phyloP scores from a whole-genome alignment of 768 basidiomycete genomes.

The Phallus indusiatus region DNA sequence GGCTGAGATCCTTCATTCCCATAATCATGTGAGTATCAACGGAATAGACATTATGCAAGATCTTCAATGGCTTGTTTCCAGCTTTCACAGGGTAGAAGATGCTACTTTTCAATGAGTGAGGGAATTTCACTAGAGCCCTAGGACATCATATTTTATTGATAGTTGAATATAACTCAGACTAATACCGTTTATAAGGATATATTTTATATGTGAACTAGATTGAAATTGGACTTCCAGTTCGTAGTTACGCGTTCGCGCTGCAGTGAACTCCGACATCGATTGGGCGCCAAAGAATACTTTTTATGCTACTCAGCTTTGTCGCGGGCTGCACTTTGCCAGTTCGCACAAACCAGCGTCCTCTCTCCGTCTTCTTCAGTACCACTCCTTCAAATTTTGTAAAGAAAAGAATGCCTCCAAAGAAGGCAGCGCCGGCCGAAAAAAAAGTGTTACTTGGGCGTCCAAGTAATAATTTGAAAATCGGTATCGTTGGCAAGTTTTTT shows the following conservation, averaged over 20 bases:
- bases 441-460: slow-evolving; percentile 84
- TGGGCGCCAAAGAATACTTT: not conserved
- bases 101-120: not conserved
- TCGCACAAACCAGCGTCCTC: slow-evolving; percentile 9
- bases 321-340: not conserved
- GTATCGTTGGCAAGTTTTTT: slow-evolving; percentile 83
- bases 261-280: slow-evolving; percentile 9
- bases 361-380: slow-evolving; percentile 26
- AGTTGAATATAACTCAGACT: not conserved
- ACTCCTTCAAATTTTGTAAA: slow-evolving; percentile 33
- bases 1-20: slow-evolving; percentile 36
- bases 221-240: too few relatives aligned
- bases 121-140: not conserved
- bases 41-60: not conserved
- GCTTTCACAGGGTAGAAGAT: not conserved
- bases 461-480: slow-evolving; percentile 95
- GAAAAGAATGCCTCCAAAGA: slow-evolving; percentile 87
- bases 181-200: too few relatives aligned
- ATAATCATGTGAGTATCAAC: slow-evolving; percentile 26
- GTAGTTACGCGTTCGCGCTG: too few relatives aligned
- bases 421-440: slow-evolving; percentile 68
- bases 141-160: not conserved
- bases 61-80: not conserved
- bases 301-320: slow-evolving; percentile 5
- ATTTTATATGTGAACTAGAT: too few relatives aligned